These are phyloP conservation scores for Amanita phalloides DNA, from an alignment of 768 basidiomycete species.

Conservation along the genomic window DNA sequence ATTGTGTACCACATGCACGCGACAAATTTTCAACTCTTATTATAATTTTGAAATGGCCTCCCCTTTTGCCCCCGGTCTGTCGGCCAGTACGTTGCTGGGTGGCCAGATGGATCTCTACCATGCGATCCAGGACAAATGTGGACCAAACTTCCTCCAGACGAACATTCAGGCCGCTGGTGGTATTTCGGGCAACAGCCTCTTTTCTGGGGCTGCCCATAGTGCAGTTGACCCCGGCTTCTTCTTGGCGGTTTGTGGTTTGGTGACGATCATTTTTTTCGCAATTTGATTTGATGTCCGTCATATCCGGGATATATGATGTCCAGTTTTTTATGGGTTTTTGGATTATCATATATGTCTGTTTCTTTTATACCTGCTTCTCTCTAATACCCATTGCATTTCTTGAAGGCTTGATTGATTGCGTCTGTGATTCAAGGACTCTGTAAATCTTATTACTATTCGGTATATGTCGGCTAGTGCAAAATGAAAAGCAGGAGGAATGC, in stretches of 20 bases:
- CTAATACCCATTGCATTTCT: background rate
- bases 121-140: conserved; percentile 54
- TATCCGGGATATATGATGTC: conserved; percentile 10
- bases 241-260: conserved; percentile 16
- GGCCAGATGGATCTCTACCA: conserved; percentile 60
- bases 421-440: background rate
- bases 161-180: conserved; percentile 62
- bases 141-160: conserved; percentile 55
- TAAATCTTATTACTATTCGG: background rate
- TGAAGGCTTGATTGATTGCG: background rate
- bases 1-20: conserved; percentile 80
- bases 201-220: conserved; percentile 15
- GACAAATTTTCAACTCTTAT: conserved; percentile 66
- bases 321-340: conserved; percentile 7
- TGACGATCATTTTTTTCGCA: conserved; percentile 13
- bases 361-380: conserved; percentile 1
- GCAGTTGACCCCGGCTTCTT: conserved; percentile 12
- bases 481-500: no score
- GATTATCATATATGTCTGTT: conserved; percentile 2
- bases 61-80: conserved; percentile 71
- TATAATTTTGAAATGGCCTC: conserved; percentile 59
- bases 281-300: conserved; percentile 11
- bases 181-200: conserved; percentile 17
- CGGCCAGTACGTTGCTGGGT: conserved; percentile 49
- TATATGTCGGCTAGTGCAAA: no score